Evolutionary conservation across 2,329 filamentous ascomycete genomes (phyloP).

Genomic region (Calonectria fujianensis): DNA sequence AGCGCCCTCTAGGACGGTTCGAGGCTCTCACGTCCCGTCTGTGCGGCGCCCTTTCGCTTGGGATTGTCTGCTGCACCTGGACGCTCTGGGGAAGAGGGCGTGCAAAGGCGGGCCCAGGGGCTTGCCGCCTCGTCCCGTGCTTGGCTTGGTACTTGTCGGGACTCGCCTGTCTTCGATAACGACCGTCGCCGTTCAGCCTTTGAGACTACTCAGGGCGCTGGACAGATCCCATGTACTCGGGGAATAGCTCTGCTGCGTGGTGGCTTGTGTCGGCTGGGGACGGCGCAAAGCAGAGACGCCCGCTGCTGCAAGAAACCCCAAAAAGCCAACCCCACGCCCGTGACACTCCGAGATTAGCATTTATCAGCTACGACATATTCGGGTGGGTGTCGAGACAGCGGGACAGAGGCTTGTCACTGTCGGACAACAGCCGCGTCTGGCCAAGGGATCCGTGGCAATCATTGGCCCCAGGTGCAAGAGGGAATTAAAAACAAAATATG

Average conservation of each 20-base stretch:
- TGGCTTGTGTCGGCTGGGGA: slow-evolving; percentile 47
- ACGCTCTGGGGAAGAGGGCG: slow-evolving; percentile 48
- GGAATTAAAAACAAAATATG: not conserved
- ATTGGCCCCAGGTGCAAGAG: slow-evolving; percentile 37
- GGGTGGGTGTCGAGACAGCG: slow-evolving; percentile 31
- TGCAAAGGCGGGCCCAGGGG: slow-evolving; percentile 36
- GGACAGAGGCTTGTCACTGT: slow-evolving; percentile 44
- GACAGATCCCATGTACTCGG: slow-evolving; percentile 24
- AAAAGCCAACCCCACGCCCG: slow-evolving; percentile 22
- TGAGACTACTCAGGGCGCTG: slow-evolving; percentile 43
- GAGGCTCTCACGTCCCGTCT: slow-evolving; percentile 39
- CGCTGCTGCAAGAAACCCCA: slow-evolving; percentile 14
- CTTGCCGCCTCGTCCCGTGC: slow-evolving; percentile 39
- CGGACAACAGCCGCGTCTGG: slow-evolving; percentile 40
- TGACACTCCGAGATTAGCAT: slow-evolving; percentile 20
- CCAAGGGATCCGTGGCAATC: slow-evolving; percentile 46
- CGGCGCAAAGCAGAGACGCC: slow-evolving; percentile 41
- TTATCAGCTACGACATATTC: slow-evolving; percentile 1
- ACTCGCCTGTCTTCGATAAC: slow-evolving; percentile 34
- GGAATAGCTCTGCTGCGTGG: slow-evolving; percentile 15
- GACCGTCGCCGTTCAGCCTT: slow-evolving; percentile 39
- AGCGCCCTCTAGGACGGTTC: slow-evolving; percentile 14
- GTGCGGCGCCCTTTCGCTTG: slow-evolving; percentile 44
- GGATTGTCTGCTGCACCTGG: slow-evolving; percentile 52
- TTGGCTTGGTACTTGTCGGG: slow-evolving; percentile 36